Base-by-base conservation (phyloP, 2,329 filamentous ascomycete species). In the Xylariaceae sp. region DNA sequence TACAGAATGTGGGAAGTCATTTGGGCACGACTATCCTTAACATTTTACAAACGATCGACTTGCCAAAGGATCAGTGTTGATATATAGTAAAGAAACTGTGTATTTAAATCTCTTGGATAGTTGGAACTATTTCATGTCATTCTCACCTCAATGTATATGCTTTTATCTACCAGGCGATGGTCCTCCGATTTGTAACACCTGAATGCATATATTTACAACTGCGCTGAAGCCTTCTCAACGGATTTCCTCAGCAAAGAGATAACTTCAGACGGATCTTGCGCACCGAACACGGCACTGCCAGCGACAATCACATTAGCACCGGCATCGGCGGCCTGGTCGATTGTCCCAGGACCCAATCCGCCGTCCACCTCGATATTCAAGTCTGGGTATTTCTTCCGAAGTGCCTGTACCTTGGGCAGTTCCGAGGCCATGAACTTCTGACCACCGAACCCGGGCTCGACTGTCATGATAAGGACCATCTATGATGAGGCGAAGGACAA, bases 381-480 rank as follows among this genome's bases (percentile, higher is more conserved):
- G 5, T 95, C 79, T 2, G 93, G 92, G 65, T 97, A 98, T 61
- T 80, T 82, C 63, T 84, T 73, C 49, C 93, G 82, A 57, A 98
- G 75, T 32, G 85, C 89, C 55, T 85, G 71, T 20, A 98, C 93
- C 73, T 98, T 98, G 63, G 92, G 90, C 56, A 98, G 80, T 72
- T 95, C 89, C 6, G 88, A 88, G 11, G 89, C 83, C 90, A 97
- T 97, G 76, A 98, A 98, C 64, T 95, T 96, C 66, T 98, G 93
- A 6, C 93, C 93, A 52, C 93, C 93, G 64, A 98, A 98, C 37
- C 93, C 93, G 36, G 93, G 93, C 70, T 98, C 82, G 35, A 98
- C 93, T 1, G 93, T 98, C 93, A 98, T 98, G 49, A 98, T 80
- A 16, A 98, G 82, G 29, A 95, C 90, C 93, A 98, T 98, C 92